Evolutionary conservation across 2,329 filamentous ascomycete genomes (phyloP), one percentile per base, ranked within the genome.

Genomic region (Aureobasidium sp.): DNA sequence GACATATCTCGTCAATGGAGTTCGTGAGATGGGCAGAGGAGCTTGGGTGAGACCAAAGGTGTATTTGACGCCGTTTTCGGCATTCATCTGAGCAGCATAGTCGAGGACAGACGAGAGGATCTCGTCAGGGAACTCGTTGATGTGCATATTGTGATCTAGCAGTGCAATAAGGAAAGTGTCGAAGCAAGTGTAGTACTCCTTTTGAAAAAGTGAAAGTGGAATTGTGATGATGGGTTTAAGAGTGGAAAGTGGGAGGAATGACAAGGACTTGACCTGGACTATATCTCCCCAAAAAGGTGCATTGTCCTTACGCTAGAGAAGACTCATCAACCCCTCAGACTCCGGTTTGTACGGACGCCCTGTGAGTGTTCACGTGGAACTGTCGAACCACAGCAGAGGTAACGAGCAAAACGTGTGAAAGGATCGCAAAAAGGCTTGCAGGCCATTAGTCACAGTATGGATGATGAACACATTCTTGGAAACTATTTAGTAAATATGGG

Each of bases 41-140:
- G 78, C 76, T 69, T 82, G 76, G 29, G 75, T 78, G 31, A 83
- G 73, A 62, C 81, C 81, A 67, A 81, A 83, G 61, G 80, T 82
- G 70, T 76, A 83, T 59, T 71, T 75, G 22, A 77, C 77, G 49
- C 76, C 76, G 70, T 81, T 74, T 55, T 71, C 70, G 64, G 75
- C 72, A 68, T 82, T 82, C 67, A 77, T 70, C 63, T 75, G 72
- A 64, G 79, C 75, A 62, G 80, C 75, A 66, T 78, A 72, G 52
- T 78, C 73, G 58, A 83, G 78, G 69, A 83, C 82, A 65, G 77
- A 71, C 62, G 76, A 75, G 64, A 82, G 74, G 63, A 83, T 76
- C 73, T 83, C 81, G 67, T 74, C 75, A 22, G 81, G 81, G 58
- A 83, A 75, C 61, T 76, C 72, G 75, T 78, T 78, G 73, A 83